These are phyloP conservation scores for Saxispiralis lemnorum DNA, from an alignment of 495 filamentous ascomycete genomes.

Conservation along the genomic window DNA sequence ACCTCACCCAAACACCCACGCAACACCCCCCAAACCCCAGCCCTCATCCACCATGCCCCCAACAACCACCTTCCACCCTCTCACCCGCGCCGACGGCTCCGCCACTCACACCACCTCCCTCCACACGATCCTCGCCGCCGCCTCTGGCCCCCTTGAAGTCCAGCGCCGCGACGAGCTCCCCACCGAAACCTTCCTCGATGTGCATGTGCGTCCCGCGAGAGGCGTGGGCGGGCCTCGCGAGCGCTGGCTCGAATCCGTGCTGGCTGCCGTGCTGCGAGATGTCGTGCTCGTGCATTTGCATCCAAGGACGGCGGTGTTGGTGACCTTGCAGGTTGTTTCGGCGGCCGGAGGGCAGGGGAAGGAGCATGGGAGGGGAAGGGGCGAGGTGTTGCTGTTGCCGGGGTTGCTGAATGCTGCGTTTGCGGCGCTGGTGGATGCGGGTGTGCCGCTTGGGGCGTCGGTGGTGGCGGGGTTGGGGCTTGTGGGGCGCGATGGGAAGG, in stretches of 20 bases:
- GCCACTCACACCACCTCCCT: conserved; percentile 62
- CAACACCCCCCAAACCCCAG: background rate
- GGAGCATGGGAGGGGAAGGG: background rate
- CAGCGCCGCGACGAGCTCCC: conserved; percentile 70
- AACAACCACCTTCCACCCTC: conserved; percentile 16
- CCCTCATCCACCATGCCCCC: conserved; percentile 1
- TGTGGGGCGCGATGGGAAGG: conserved; percentile 34
- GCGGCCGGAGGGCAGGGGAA: conserved; percentile 2
- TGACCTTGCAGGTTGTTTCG: conserved; percentile 53
- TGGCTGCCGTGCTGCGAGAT: conserved; percentile 48
- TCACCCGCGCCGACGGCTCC: conserved; percentile 71
- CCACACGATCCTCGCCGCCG: conserved; percentile 64
- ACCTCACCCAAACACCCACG: background rate
- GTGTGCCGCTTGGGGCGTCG: conserved; percentile 8
- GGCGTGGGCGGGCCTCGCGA: conserved; percentile 68
- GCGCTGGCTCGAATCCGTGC: conserved; percentile 52
- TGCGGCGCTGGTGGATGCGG: conserved; percentile 15
- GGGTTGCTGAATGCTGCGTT: conserved; percentile 17
- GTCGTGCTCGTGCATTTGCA: conserved; percentile 51
- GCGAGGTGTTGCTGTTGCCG: conserved; percentile 15
- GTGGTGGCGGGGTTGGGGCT: conserved; percentile 19
- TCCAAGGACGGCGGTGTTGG: conserved; percentile 49
- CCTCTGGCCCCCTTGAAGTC: conserved; percentile 87
- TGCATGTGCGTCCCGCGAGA: conserved; percentile 67
- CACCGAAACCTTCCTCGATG: conserved; percentile 77